Evolutionary conservation across 352 stramenopile genomes (phyloP).

Genomic region (Phytopythium mirpurense): DNA sequence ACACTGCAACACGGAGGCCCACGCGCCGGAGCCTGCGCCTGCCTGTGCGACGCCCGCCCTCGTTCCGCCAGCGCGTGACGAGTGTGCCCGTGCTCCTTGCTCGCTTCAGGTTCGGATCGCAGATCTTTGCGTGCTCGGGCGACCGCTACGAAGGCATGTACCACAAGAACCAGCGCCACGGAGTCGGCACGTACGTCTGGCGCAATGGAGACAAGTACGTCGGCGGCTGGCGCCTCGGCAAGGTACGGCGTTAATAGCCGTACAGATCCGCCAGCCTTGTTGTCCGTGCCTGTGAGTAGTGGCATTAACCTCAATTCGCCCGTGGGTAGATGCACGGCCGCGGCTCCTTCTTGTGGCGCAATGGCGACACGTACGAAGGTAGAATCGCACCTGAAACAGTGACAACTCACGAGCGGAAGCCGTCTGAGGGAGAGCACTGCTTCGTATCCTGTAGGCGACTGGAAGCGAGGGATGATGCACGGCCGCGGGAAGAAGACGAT

Average conservation of each 20-base stretch:
- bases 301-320: too few species aligned
- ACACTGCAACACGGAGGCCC: not conserved
- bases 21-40: too few species aligned
- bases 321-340: slow-evolving; percentile 59
- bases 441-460: slow-evolving; percentile 32
- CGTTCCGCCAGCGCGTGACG: not conserved
- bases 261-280: too few species aligned
- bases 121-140: slow-evolving; percentile 71
- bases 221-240: slow-evolving; percentile 74
- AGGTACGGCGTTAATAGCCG: slow-evolving; percentile 49
- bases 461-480: slow-evolving; percentile 77
- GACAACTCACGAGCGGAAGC: too few species aligned
- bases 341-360: slow-evolving; percentile 68
- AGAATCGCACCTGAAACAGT: too few species aligned
- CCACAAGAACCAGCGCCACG: slow-evolving; percentile 80
- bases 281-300: too few species aligned
- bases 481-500: slow-evolving; percentile 70
- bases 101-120: slow-evolving; percentile 67
- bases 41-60: too few species aligned
- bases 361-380: slow-evolving; percentile 79
- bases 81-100: not conserved
- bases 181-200: slow-evolving; percentile 83
- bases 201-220: slow-evolving; percentile 88
- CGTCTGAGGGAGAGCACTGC: not conserved
- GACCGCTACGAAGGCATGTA: slow-evolving; percentile 88